Base-by-base conservation (phyloP, 73 alveolate genomes). In the Blepharisma stoltei region DNA sequence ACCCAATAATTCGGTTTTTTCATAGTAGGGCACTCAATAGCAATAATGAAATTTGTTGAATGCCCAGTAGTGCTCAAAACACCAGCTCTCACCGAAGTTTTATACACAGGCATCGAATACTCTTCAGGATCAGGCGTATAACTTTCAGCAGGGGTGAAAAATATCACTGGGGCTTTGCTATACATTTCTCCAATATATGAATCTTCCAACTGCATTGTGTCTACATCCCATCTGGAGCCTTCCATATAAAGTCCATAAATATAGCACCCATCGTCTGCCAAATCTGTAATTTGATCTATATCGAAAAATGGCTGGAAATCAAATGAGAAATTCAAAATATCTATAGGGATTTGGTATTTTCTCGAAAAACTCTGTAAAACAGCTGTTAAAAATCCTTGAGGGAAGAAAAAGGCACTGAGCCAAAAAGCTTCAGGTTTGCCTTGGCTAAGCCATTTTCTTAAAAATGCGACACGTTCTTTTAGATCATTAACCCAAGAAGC, bases 381-480 rank as follows among this genome's bases (percentile, higher is more conserved):
- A 52, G 99, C 98, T 6, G 99, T 98, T 71, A 97, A 84, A 91
- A 98, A 97, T n/a, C 98, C 99, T 83, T 95, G 99, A 0, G 99
- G 99, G 95, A 94, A 97, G 94, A 97, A 98, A 78, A 98, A 95
- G 53, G 99, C 99, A 27, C 99, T 90, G 43, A 97, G 89, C 99
- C 99, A 98, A 85, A 77, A 98, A 44, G 98, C 75, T 37, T 78
- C 54, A 27, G 99, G 99, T 53, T 94, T 98, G 0, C 99, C 99
- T 65, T 90, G 86, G 52, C 88, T 81, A 48, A 97, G 79, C 99
- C 99, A 98, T 60, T 89, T 94, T 76, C 94, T 79, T 95, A 98
- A 89, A 88, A 98, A 98, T 21, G 93, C 95, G 37, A 97, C 98
- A 82, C 99, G 77, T 78, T 86, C 95, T 70, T 88, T 83, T 20